Evolutionary conservation across 257 asterid genomes (phyloP), one percentile per base, ranked within the genome.

Genomic region (Lavandula angustifolia): DNA sequence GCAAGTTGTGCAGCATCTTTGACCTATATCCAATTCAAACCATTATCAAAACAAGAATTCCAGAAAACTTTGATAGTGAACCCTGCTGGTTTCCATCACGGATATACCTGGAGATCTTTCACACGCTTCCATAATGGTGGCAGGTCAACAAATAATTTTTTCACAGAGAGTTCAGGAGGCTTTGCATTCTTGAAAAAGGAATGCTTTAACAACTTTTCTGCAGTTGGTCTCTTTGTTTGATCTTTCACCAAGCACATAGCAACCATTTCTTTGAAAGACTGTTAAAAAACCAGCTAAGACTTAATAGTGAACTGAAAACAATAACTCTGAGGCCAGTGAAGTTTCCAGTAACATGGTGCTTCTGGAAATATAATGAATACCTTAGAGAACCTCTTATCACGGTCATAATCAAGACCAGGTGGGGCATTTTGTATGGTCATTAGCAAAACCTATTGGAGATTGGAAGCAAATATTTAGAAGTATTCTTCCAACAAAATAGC

Each of bases 231-330:
- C 79, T 94, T 94, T 31, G 91, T 87, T 81, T 86, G 97, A 79
- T 94, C 99, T 79, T 94, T 94, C 71, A 94, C 99, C 95, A 94
- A 82, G 85, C 99, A 94, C 97, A 94, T 94, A 53, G 99, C 96
- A 76, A 94, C 97, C 97, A 94, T 81, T 78, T 94, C 99, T 84
- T 90, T 94, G 75, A 94, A 94, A 64, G 97, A 91, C 99, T 94
- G 87, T 76, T 66, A 50, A 41, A 41, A 54, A 78, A 72, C 64
- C 58, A 66, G 60, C 51, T 51, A 66, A 56, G 50, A 58, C 70
- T 77, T 50, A 73, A 75, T 22, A 68, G 70, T 58, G 66, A 56
- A 56, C 64, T 46, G 40, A 67, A 50, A 51, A 67, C 33, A 71
- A 42, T 54, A 68, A 60, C 27, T 22, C 71, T 27, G 17, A 66